These are phyloP conservation scores for Castanopsis chinensis DNA, from an alignment of 306 rosid genomes.

Conservation along the genomic window DNA sequence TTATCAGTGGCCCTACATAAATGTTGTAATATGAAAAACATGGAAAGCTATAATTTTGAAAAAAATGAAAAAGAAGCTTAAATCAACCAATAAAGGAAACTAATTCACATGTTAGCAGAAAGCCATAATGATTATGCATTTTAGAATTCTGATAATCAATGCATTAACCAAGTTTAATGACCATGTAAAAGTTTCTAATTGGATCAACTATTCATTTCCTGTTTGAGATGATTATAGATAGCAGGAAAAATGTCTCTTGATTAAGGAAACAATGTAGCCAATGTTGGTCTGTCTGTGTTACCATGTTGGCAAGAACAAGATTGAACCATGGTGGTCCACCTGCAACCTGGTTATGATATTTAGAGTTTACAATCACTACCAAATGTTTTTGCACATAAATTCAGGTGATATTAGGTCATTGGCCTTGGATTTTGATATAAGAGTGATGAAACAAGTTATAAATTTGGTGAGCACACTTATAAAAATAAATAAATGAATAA, in stretches of 20 bases:
- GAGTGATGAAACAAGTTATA: too few species aligned
- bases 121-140: constrained; percentile 1
- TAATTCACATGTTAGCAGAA: constrained; percentile 14
- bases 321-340: background rate
- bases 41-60: background rate
- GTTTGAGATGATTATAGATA: background rate
- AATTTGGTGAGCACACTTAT: too few species aligned
- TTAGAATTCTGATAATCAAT: background rate
- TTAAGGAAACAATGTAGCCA: background rate
- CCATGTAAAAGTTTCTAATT: background rate
- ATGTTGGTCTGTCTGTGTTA: background rate
- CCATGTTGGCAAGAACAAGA: background rate
- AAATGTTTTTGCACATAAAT: background rate
- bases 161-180: background rate
- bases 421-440: background rate
- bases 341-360: background rate
- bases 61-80: background rate
- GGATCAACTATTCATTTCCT: background rate
- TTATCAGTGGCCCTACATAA: background rate
- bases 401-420: constrained; percentile 9
- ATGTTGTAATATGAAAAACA: background rate
- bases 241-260: background rate
- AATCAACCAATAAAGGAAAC: constrained; percentile 9
- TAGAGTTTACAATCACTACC: background rate
- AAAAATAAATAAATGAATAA: too few species aligned